Evolutionary conservation across 164 flowering plant species (phyloP).

Genomic region (Vitis amurensis): DNA sequence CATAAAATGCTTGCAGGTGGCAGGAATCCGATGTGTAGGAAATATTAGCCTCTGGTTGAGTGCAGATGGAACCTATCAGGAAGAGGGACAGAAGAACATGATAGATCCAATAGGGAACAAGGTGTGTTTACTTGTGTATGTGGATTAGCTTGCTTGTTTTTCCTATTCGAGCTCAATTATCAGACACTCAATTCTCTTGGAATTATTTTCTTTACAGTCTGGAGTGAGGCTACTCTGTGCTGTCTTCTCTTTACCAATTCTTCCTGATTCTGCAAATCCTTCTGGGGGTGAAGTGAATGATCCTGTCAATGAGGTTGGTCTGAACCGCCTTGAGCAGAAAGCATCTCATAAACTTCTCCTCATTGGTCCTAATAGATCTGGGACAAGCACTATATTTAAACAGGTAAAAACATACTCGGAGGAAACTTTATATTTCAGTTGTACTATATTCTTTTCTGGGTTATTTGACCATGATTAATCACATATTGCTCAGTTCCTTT

Average conservation of each 20-base stretch:
- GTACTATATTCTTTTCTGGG: neutral
- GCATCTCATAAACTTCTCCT: slow-evolving; percentile 41
- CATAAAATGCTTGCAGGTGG: slow-evolving; percentile 29
- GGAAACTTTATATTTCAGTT: neutral
- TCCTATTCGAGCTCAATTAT: neutral
- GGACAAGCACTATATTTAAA: slow-evolving; percentile 58
- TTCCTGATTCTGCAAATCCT: slow-evolving; percentile 23
- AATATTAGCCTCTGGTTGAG: slow-evolving; percentile 46
- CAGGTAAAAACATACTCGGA: slow-evolving; percentile 34
- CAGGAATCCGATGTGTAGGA: slow-evolving; percentile 55
- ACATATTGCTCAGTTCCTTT: neutral
- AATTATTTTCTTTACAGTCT: slow-evolving; percentile 25
- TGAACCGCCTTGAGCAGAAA: slow-evolving; percentile 22
- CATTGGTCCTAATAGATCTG: slow-evolving; percentile 48
- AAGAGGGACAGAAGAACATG: slow-evolving; percentile 48
- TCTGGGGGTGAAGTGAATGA: slow-evolving; percentile 19
- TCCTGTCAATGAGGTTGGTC: slow-evolving; percentile 4
- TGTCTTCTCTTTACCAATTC: slow-evolving; percentile 45
- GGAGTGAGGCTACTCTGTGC: slow-evolving; percentile 34
- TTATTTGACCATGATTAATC: neutral
- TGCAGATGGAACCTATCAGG: slow-evolving; percentile 52
- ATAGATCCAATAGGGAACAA: slow-evolving; percentile 52
- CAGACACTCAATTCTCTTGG: neutral
- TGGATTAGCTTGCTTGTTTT: slow-evolving; percentile 2
- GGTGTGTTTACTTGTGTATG: slow-evolving; percentile 20